Percentiles rank a stretch among this genome's conserved stretches.
Evolutionary conservation across 306 rosid genomes (phyloP).

Genomic region (Trichosanthes truncata): DNA sequence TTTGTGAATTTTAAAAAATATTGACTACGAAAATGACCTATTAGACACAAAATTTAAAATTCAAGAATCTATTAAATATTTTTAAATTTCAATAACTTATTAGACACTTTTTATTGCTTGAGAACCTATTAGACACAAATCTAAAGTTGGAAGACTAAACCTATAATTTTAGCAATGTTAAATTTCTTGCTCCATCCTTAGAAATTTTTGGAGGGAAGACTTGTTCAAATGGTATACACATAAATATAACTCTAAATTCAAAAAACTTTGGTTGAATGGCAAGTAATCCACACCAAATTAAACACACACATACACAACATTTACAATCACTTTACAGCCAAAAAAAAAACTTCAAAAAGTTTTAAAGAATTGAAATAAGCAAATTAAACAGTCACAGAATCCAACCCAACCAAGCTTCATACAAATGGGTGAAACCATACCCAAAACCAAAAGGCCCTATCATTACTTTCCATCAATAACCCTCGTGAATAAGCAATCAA

Average conservation of each 20-base stretch:
- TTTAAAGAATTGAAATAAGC: neutral
- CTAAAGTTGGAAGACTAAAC: too few relatives aligned
- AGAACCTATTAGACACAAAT: too few relatives aligned
- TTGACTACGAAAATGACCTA: too few relatives aligned
- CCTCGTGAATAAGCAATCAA: neutral
- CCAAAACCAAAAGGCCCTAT: neutral
- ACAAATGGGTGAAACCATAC: too few relatives aligned
- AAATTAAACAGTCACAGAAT: too few relatives aligned
- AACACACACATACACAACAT: neutral
- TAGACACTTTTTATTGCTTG: too few relatives aligned
- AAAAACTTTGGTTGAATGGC: neutral
- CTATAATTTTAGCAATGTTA: too few relatives aligned
- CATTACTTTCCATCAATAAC: neutral
- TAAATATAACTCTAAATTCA: neutral
- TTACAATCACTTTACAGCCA: neutral
- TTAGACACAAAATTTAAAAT: too few relatives aligned
- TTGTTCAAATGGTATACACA: neutral
- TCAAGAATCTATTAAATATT: too few relatives aligned
- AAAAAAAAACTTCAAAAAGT: neutral
- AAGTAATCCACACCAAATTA: neutral
- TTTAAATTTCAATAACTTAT: too few relatives aligned
- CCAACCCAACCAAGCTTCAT: neutral
- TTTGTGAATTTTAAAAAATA: too few relatives aligned
- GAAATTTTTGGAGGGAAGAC: neutral
- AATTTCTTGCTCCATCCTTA: too few relatives aligned